Base-by-base conservation (phyloP, 768 basidiomycete genomes). In the Crassisporium funariophilum region DNA sequence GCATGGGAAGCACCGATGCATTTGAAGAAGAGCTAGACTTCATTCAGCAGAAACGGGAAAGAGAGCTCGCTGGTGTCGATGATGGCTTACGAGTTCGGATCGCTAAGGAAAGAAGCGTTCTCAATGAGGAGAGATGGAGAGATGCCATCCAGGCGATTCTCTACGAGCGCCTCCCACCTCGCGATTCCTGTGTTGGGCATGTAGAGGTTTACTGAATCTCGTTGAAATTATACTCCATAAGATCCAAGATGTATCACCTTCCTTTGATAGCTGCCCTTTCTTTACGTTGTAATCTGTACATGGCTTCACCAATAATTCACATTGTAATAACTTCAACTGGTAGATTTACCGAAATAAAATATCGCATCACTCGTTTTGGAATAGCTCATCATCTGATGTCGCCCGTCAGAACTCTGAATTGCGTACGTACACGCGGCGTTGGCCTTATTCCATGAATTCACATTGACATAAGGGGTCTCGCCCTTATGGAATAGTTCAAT, bases 201-300 rank as follows among this genome's bases (percentile, higher is more conserved):
- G 41, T 44, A 16, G 46, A 48, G 15, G 27, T 38, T 15, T 33
- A 24, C 15, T 35, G 33, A 35, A 9, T 25, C 38, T 15, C 43
- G 44, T 7, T 31, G 27, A 15, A 27, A 34, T 13, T 47, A 47
- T 27, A 41, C 45, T 9, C 20, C 50, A 7, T 38, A 45, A 11
- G 35, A 44, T n/a, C n/a, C n/a, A n/a, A n/a, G n/a, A n/a, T n/a
- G n/a, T n/a, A n/a, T n/a, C n/a, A 12, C 46, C 43, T 41, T 43
- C 58, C 19, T 38, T 38, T 1, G 15, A 41, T 2, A 49, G 49
- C 37, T 23, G 52, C 13, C 69, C 71, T 17, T 57, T 63, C 12
- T n/a, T n/a, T n/a, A n/a, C n/a, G n/a, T n/a, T n/a, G n/a, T n/a
- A n/a, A n/a, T n/a, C n/a, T n/a, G n/a, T n/a, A n/a, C n/a, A n/a